Base-by-base conservation (phyloP, 768 basidiomycete species). In the Clitopilus passeckerianus region DNA sequence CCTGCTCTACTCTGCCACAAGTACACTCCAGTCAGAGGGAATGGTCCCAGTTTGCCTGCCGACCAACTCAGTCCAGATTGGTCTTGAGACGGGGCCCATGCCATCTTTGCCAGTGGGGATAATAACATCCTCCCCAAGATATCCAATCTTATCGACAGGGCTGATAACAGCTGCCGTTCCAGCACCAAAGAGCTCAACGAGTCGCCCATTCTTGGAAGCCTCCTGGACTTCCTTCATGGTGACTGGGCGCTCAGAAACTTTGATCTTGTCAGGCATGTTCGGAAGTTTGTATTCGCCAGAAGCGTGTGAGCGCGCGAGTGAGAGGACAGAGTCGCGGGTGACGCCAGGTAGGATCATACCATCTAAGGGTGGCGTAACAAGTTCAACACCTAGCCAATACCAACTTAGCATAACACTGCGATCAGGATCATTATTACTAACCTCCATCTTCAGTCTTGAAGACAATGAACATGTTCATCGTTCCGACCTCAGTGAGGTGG, bases 291-390 rank as follows among this genome's bases (percentile, higher is more conserved):
- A 68, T 59, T 74, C 73, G 43, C 79, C 68, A 8, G 85, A 76
- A 0, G 77, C 74, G 63, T 92, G 91, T 8, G 85, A 86, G 15
- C 83, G 75, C 4, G 85, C 82, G 46, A 98, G 86, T 0, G 78
- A 66, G 37, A 97, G 81, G 44, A 91, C 86, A 24, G 92, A 94
- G 66, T 90, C 89, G 62, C 95, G 86, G 6, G 95, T 97, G 23
- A 98, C 86, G 50, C 95, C 93, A 1, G 95, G 94, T 1, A 98
- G 84, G 66, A 98, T 93, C 73, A 92, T 89, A 54, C 95, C 94
- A 69, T 91, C 93, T 60, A 97, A 75, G 14, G 93, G 90, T 1
- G 95, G 91, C 0, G 96, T 97, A 62, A 93, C 79, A 57, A 97
- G 79, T 70, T 98, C 93, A 60, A 85, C 70, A n/a, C 77, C 88